These are phyloP conservation scores for Zygnema cylindricum DNA, from an alignment of 139 green algal species.

Conservation along the genomic window DNA sequence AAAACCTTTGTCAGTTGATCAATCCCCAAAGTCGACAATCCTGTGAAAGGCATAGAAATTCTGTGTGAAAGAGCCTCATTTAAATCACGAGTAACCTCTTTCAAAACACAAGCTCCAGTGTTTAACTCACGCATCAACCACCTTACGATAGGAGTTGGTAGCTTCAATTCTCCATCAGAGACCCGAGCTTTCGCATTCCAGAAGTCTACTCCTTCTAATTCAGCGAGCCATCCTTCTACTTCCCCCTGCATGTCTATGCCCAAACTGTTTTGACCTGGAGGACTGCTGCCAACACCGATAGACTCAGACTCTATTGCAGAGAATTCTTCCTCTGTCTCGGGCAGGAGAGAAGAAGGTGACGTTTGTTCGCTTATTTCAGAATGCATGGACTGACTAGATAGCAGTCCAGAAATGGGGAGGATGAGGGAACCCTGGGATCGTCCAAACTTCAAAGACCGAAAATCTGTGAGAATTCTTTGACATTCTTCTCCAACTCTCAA, in stretches of 20 bases:
- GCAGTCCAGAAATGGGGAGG: background rate
- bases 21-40: no score
- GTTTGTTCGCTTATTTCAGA: background rate
- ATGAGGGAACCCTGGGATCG: background rate
- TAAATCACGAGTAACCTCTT: no score
- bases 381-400: background rate
- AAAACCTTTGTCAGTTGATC: background rate
- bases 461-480: background rate
- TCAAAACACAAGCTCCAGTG: background rate
- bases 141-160: background rate
- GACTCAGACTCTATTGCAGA: background rate
- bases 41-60: no score
- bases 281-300: background rate
- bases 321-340: background rate
- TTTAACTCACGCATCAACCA: background rate
- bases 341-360: background rate
- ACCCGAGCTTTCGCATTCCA: background rate
- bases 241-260: background rate
- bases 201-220: background rate
- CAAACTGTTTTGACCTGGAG: background rate
- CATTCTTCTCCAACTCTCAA: background rate
- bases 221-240: background rate
- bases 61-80: no score
- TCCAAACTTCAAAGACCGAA: background rate
- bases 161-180: background rate